These are phyloP conservation scores for Trypanosomatidae sp. DNA, from an alignment of 208 protist species.

Conservation along the genomic window DNA sequence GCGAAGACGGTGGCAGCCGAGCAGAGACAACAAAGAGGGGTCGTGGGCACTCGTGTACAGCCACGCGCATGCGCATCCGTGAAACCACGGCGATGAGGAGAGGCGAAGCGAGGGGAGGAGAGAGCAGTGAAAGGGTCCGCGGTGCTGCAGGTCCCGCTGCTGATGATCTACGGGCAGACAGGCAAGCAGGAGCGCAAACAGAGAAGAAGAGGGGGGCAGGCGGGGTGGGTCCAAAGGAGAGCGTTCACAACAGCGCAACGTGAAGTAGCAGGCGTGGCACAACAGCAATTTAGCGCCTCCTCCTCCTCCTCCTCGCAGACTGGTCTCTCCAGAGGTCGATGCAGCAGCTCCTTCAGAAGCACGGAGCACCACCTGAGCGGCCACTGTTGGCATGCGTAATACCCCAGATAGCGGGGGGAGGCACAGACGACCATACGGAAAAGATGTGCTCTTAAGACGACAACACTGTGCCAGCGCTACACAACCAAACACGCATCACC, in stretches of 20 bases:
- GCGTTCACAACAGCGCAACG: neutral
- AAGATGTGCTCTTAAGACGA: neutral
- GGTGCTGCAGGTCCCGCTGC: too few species aligned
- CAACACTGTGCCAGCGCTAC: neutral
- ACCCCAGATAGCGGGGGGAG: neutral
- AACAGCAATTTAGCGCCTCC: neutral
- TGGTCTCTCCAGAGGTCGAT: neutral
- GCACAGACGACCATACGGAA: neutral
- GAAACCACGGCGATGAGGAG: neutral
- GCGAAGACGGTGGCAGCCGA: neutral
- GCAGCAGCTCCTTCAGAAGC: neutral
- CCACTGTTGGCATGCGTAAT: neutral
- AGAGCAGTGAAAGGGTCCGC: neutral
- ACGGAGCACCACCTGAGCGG: neutral
- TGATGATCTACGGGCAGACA: neutral
- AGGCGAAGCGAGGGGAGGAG: neutral
- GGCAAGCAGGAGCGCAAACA: neutral
- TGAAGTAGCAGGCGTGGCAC: neutral
- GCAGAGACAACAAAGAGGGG: neutral
- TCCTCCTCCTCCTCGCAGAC: neutral
- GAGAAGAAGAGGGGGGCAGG: neutral
- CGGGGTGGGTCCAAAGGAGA: neutral
- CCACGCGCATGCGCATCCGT: neutral
- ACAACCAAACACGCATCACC: neutral
- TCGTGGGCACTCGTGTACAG: neutral